These are phyloP conservation scores for Clavispora vitiphila DNA, from an alignment of 805 yeast species.

Conservation along the genomic window DNA sequence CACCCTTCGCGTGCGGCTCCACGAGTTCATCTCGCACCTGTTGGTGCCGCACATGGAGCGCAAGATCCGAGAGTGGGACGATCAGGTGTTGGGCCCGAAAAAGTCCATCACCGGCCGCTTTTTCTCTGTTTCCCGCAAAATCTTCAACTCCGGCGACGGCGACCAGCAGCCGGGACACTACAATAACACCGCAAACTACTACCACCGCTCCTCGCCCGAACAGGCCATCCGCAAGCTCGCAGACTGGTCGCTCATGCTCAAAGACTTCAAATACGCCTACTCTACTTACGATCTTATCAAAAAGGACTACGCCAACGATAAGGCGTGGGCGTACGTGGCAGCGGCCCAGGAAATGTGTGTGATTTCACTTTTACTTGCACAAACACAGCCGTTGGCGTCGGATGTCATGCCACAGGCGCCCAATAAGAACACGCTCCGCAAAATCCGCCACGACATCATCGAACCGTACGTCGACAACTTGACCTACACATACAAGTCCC, in stretches of 20 bases:
- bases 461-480: conserved; percentile 67
- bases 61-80: conserved; percentile 80
- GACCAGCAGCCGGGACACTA: conserved; percentile 28
- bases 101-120: conserved; percentile 71
- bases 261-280: conserved; percentile 82
- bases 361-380: conserved; percentile 61
- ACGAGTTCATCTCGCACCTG: conserved; percentile 44
- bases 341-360: conserved; percentile 88
- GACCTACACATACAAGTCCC: conserved; percentile 66
- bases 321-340: conserved; percentile 77
- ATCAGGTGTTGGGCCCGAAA: conserved; percentile 69
- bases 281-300: conserved; percentile 77
- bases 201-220: conserved; percentile 60
- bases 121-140: conserved; percentile 60
- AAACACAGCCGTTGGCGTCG: conserved; percentile 27
- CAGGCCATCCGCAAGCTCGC: conserved; percentile 77
- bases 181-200: conserved; percentile 50
- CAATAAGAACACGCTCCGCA: conserved; percentile 38
- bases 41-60: conserved; percentile 82
- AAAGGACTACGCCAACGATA: conserved; percentile 70
- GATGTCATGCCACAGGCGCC: conserved; percentile 21
- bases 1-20: conserved; percentile 34
- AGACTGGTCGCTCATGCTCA: conserved; percentile 88
- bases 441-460: conserved; percentile 48
- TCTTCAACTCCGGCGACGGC: conserved; percentile 30